A percentile compares a stretch with the other conserved stretches of the same genome.
phyloP scores from a whole-genome alignment of 2,329 filamentous ascomycete genomes.

The Colletotrichum sp. region DNA sequence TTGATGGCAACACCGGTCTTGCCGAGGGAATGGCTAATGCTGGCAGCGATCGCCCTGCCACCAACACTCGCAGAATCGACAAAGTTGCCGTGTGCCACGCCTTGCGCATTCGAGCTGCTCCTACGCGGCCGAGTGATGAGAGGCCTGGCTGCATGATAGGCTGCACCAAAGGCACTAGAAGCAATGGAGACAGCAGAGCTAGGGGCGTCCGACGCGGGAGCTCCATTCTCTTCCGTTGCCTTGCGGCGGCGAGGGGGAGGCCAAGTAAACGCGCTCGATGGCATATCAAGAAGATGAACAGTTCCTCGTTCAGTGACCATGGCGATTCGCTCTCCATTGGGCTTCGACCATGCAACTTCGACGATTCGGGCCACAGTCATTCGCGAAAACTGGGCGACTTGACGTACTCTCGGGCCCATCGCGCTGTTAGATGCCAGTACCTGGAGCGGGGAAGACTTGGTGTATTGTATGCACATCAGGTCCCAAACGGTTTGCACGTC shows the following conservation, averaged over 20 bases:
- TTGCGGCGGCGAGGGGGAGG: slow-evolving; percentile 70
- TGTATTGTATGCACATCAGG: slow-evolving; percentile 69
- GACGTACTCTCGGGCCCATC: slow-evolving; percentile 70
- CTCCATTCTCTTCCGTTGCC: slow-evolving; percentile 46
- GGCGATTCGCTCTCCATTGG: slow-evolving; percentile 81
- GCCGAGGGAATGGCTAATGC: slow-evolving; percentile 76
- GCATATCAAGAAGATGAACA: slow-evolving; percentile 89
- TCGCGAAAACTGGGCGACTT: slow-evolving; percentile 86
- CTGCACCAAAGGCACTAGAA: slow-evolving; percentile 72
- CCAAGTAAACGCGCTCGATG: slow-evolving; percentile 83
- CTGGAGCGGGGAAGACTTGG: slow-evolving; percentile 66
- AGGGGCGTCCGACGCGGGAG: slow-evolving; percentile 53
- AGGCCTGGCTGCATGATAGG: slow-evolving; percentile 71
- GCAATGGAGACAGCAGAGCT: slow-evolving; percentile 70
- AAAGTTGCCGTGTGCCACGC: slow-evolving; percentile 48
- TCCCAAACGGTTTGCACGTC: slow-evolving; percentile 86
- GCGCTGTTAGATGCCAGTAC: slow-evolving; percentile 46
- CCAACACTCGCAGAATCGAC: slow-evolving; percentile 72
- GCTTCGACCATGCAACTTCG: slow-evolving; percentile 86
- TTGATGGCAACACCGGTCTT: slow-evolving; percentile 74
- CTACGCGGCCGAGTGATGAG: slow-evolving; percentile 61
- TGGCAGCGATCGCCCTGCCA: slow-evolving; percentile 73
- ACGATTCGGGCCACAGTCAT: slow-evolving; percentile 92
- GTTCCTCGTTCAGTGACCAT: slow-evolving; percentile 96
- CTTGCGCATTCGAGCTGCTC: slow-evolving; percentile 46